Evolutionary conservation across 345 rosid species (phyloP).

Genomic region (Syzygium aromaticum): DNA sequence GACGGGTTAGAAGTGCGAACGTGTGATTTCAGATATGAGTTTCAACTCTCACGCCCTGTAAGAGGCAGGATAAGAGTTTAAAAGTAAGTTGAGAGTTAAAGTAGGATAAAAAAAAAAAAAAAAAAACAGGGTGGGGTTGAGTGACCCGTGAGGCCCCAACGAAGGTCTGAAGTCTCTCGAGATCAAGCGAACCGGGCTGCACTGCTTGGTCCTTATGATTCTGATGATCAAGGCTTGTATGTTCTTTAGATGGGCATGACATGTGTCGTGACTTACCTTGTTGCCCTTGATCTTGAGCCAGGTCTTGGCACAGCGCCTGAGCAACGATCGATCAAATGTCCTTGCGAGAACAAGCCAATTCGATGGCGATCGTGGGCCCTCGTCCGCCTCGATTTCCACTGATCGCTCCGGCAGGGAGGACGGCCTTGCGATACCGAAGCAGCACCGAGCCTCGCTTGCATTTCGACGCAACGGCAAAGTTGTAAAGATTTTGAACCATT

Average conservation of each 20-base stretch:
- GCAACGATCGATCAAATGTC: accelerated
- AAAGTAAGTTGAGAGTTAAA: too few relatives aligned
- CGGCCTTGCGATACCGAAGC: not conserved
- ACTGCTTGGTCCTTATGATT: not conserved
- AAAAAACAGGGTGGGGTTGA: not conserved
- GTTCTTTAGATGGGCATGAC: not conserved
- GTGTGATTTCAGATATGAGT: too few relatives aligned
- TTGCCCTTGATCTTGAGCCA: not conserved
- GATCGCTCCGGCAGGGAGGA: accelerated
- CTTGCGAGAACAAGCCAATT: not conserved
- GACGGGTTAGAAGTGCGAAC: too few relatives aligned
- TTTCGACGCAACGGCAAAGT: too few relatives aligned
- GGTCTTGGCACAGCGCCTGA: not conserved
- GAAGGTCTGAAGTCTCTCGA: not conserved
- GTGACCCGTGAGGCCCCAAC: not conserved
- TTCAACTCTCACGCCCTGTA: too few relatives aligned
- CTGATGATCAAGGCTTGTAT: not conserved
- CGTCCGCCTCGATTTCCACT: not conserved
- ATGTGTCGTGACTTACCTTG: not conserved
- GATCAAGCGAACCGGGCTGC: not conserved
- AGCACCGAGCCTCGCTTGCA: not conserved
- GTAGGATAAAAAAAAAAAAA: too few relatives aligned
- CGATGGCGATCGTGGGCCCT: not conserved
- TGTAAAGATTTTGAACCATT: not conserved
- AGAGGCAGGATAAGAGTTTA: too few relatives aligned